Conservation (phyloP, 2,329 filamentous ascomycete genomes). For the Botrytis porri region DNA sequence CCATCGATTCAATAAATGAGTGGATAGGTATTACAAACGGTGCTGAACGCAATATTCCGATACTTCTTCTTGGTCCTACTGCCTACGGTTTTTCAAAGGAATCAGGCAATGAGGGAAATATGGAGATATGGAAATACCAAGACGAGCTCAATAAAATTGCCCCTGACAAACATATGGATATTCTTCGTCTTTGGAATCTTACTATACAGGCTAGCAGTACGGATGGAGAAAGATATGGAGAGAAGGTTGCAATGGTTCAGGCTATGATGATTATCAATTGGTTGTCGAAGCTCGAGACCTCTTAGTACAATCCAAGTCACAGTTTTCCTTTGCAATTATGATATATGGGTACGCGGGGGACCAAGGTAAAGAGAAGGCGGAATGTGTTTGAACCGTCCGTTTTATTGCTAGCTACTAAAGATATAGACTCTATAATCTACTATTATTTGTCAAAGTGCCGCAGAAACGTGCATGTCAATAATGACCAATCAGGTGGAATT, state of each 20-base stretch:
- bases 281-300: slow-evolving; percentile 38
- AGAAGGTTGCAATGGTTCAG: slow-evolving; percentile 43
- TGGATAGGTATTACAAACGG: slow-evolving; percentile 40
- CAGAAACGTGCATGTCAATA: not conserved
- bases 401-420: not conserved
- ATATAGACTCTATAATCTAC: not conserved
- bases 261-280: slow-evolving; percentile 41
- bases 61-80: slow-evolving; percentile 44
- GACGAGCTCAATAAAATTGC: slow-evolving; percentile 39
- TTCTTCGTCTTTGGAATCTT: slow-evolving; percentile 45
- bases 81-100: slow-evolving; percentile 27
- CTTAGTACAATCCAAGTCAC: slow-evolving; percentile 11
- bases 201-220: slow-evolving; percentile 42
- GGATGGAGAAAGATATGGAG: slow-evolving; percentile 42
- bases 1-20: slow-evolving; percentile 41
- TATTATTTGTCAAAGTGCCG: not conserved
- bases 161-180: slow-evolving; percentile 40
- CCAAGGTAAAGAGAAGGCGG: not conserved
- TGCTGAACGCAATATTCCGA: slow-evolving; percentile 41
- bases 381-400: not conserved
- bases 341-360: not conserved
- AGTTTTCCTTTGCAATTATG: too few species aligned
- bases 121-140: slow-evolving; percentile 40
- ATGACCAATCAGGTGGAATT: not conserved
- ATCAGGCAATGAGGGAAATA: slow-evolving; percentile 17